These are phyloP conservation scores for Achaetomiella virescens DNA, from an alignment of 495 filamentous ascomycete genomes.

Conservation along the genomic window DNA sequence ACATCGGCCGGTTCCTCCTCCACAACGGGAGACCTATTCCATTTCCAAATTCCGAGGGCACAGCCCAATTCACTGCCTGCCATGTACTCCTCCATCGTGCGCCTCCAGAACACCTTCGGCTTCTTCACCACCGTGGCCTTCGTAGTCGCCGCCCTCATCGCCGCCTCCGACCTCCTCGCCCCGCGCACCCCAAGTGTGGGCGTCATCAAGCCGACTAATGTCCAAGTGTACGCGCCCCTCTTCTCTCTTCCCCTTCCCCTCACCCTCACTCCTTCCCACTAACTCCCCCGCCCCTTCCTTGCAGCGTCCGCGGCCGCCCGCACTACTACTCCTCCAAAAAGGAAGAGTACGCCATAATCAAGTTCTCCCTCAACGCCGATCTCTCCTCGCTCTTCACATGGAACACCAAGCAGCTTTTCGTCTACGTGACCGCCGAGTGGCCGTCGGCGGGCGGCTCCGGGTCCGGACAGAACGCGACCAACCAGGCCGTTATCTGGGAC, in stretches of 20 bases:
- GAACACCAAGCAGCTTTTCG: constrained; percentile 99
- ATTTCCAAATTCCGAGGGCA: not conserved
- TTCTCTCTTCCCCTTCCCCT: constrained; percentile 1
- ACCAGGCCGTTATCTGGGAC: constrained; percentile 92
- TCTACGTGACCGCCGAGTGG: constrained; percentile 88
- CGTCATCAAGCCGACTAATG: constrained; percentile 62
- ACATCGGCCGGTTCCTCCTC: constrained; percentile 1
- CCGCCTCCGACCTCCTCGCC: constrained; percentile 66
- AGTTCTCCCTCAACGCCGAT: constrained; percentile 84
- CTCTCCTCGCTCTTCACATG: constrained; percentile 91
- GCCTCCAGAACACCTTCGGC: constrained; percentile 87
- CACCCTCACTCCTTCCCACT: constrained; percentile 1
- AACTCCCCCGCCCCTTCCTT: not conserved
- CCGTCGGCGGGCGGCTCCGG: constrained; percentile 41
- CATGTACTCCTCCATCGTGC: constrained; percentile 84
- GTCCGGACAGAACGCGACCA: constrained; percentile 37
- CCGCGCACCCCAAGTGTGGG: constrained; percentile 60
- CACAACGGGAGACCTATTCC: not conserved
- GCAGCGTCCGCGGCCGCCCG: constrained; percentile 76
- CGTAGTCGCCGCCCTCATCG: constrained; percentile 69
- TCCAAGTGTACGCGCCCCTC: constrained; percentile 66
- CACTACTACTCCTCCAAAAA: constrained; percentile 90
- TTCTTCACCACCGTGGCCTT: constrained; percentile 96
- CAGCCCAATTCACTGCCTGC: constrained; percentile 23
- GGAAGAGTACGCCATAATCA: constrained; percentile 91